These are phyloP conservation scores for Testicularia cyperi DNA, from an alignment of 1,284 basidiomycete genomes.

Conservation along the genomic window DNA sequence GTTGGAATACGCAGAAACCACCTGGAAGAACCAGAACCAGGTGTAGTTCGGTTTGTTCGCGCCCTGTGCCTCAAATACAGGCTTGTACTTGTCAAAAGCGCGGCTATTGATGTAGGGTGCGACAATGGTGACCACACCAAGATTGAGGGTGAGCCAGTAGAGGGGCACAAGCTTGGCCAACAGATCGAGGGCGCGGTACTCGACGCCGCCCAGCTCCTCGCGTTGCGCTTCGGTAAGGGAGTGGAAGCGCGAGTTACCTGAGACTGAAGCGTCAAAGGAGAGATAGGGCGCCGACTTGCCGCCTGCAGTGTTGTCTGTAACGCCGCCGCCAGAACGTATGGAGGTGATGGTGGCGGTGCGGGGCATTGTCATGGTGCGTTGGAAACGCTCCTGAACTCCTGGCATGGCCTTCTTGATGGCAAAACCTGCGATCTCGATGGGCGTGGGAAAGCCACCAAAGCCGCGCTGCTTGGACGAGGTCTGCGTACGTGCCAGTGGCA, in stretches of 20 bases:
- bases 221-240: slow-evolving; percentile 77
- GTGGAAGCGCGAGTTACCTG: slow-evolving; percentile 80
- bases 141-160: slow-evolving; percentile 35
- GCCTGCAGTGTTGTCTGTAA: slow-evolving; percentile 10
- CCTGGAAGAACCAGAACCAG: slow-evolving; percentile 83
- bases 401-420: slow-evolving; percentile 61
- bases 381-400: slow-evolving; percentile 35
- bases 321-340: slow-evolving; percentile 57
- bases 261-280: slow-evolving; percentile 68
- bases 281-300: slow-evolving; percentile 72
- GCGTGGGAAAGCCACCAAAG: slow-evolving; percentile 88
- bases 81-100: slow-evolving; percentile 37
- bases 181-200: slow-evolving; percentile 82
- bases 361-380: slow-evolving; percentile 67
- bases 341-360: slow-evolving; percentile 68
- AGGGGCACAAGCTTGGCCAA: slow-evolving; percentile 64
- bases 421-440: slow-evolving; percentile 67
- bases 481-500: slow-evolving; percentile 60
- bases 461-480: slow-evolving; percentile 62
- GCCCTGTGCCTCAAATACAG: slow-evolving; percentile 48
- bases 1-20: slow-evolving; percentile 84
- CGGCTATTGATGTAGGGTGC: slow-evolving; percentile 53
- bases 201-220: slow-evolving; percentile 89
- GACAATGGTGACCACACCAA: slow-evolving; percentile 40
- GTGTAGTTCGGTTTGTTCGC: slow-evolving; percentile 58